These are phyloP conservation scores for Acanthamoeba lenticulata DNA, from an alignment of 208 protist genomes.

Conservation along the genomic window DNA sequence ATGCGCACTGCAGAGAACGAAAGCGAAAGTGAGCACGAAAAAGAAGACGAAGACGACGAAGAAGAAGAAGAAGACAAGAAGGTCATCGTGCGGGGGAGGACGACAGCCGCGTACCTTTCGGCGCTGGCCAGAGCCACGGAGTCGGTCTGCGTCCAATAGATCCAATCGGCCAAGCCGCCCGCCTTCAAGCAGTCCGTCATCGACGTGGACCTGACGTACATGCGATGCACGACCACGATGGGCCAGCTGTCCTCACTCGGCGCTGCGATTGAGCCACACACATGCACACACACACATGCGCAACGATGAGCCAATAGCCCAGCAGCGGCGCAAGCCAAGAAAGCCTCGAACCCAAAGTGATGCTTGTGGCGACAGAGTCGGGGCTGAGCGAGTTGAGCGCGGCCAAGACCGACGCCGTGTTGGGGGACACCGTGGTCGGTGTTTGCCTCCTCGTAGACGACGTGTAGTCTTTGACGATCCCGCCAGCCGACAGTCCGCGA, in stretches of 20 bases:
- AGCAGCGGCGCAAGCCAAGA: too few relatives aligned
- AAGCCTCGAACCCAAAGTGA: neutral
- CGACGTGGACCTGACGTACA: neutral
- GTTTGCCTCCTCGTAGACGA: neutral
- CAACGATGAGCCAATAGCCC: too few relatives aligned
- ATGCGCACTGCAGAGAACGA: neutral
- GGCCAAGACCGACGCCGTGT: neutral
- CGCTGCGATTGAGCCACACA: too few relatives aligned
- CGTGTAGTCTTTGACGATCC: neutral
- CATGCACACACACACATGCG: too few relatives aligned
- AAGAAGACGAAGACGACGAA: neutral
- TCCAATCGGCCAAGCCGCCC: neutral
- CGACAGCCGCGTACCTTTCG: neutral
- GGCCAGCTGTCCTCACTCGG: neutral
- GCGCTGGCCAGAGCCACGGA: neutral
- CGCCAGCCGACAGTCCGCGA: neutral
- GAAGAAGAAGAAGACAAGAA: neutral
- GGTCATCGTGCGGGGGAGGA: neutral
- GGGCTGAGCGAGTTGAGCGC: neutral
- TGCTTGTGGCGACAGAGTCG: neutral
- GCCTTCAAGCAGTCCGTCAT: neutral
- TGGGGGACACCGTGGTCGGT: neutral
- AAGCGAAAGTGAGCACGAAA: neutral
- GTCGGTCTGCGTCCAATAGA: slow-evolving; percentile 29
- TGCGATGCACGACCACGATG: neutral